A percentile compares a stretch with the other conserved stretches of the same genome.
These are phyloP conservation scores for Byssoonygena ceratinophila DNA, from an alignment of 2,329 filamentous ascomycete species.

Conservation along the genomic window DNA sequence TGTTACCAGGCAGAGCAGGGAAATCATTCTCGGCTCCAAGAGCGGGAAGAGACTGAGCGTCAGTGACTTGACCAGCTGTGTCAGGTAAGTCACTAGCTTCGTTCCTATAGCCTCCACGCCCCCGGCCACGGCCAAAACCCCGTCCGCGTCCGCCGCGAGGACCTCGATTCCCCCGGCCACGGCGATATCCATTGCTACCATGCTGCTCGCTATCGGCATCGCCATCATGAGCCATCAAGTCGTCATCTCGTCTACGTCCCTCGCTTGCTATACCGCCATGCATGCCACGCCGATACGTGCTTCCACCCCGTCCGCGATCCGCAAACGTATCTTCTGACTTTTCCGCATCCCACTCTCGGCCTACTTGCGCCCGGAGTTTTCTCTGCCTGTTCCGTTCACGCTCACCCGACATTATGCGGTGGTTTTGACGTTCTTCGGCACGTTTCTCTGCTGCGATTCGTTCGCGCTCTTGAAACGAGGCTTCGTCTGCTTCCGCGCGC, in stretches of 20 bases:
- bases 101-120: not conserved
- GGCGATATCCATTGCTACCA: not conserved
- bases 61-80: conserved; percentile 14
- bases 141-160: conserved; percentile 17
- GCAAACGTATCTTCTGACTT: conserved; percentile 48
- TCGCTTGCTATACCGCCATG: conserved; percentile 42
- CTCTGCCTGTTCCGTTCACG: conserved; percentile 50
- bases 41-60: conserved; percentile 18
- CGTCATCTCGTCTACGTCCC: conserved; percentile 17
- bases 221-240: not conserved
- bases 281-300: conserved; percentile 41
- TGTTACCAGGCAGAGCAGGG: conserved; percentile 27
- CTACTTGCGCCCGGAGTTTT: conserved; percentile 49
- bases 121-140: conserved; percentile 3
- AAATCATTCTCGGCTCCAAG: conserved; percentile 29
- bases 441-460: conserved; percentile 46
- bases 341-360: conserved; percentile 53
- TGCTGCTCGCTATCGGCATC: not conserved
- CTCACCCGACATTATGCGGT: conserved; percentile 52
- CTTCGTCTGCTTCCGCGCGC: conserved; percentile 57
- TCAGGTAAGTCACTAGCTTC: conserved; percentile 10
- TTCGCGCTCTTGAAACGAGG: conserved; percentile 54
- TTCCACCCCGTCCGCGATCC: conserved; percentile 28
- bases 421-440: conserved; percentile 41
- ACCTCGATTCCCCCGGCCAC: conserved; percentile 19